Base-by-base conservation (phyloP, 1,284 basidiomycete species). In the Naganishia liquefaciens region DNA sequence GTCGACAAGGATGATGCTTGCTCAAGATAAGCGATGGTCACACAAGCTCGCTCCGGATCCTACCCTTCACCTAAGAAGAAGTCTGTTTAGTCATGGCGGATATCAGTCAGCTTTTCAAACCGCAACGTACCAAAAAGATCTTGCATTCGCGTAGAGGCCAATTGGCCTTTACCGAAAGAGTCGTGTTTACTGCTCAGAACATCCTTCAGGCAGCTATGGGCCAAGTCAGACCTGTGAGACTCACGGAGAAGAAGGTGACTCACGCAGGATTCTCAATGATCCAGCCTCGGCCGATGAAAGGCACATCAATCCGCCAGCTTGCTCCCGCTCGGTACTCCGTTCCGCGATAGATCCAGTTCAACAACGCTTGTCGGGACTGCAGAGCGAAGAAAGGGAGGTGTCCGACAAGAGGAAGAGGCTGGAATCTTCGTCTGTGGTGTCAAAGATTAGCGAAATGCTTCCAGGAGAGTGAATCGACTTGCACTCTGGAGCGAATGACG, bases 231-330 rank as follows among this genome's bases (percentile, higher is more conserved):
- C 13, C 13, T 44, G 37, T 19, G 5, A 21, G 10, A 25, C 23
- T 7, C 21, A 9, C 2, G 7, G n/a, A 13, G 4, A 6, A 6
- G 21, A 23, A 39, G 4, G 21, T 11, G 25, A 65, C 71, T 68
- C 54, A 72, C 69, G 65, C 68, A 55, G 71, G 70, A 64, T 72
- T 69, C 51, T 67, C 66, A 9, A 70, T 53, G 7, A 68, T 62
- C 68, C 66, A 67, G n/a, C 51, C 67, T 23, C 47, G 64, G 6
- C 64, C 68, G 23, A 66, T 53, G 6, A 57, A 51, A 19, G 65
- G 68, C 19, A 69, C 54, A 25, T 54, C 44, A 33, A 71, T 33
- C 13, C 46, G 40, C 65, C 61, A 70, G 25, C 63, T 62, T 43
- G 43, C 25, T 19, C 66, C 64, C 15, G 63, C 21, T 30, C 44